Conservation (phyloP, 2,329 filamentous ascomycete genomes). For the Ambrosiella beaveri region DNA sequence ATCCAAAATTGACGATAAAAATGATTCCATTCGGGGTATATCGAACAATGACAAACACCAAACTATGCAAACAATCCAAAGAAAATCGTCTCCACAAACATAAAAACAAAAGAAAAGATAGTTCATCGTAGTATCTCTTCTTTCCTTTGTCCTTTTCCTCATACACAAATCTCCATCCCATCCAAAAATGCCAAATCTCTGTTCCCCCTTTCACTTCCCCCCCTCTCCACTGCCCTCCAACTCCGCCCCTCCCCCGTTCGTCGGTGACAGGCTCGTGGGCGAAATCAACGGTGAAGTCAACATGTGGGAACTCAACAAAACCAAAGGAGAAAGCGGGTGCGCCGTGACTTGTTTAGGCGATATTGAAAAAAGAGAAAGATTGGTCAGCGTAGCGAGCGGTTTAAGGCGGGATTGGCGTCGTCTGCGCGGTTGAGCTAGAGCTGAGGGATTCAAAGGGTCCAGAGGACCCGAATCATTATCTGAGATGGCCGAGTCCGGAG, state of each 20-base stretch:
- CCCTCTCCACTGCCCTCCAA: not conserved
- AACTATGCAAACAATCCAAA: too few relatives aligned
- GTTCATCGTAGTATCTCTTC: not conserved
- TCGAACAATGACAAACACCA: not conserved
- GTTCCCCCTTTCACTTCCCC: not conserved
- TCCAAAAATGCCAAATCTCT: not conserved
- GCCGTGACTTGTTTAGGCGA: conserved; percentile 11
- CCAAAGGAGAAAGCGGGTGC: conserved; percentile 11
- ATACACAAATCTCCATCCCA: not conserved
- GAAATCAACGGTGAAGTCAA: conserved; percentile 25
- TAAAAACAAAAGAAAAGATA: too few relatives aligned
- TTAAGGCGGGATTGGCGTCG: conserved; percentile 9
- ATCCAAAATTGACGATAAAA: not conserved
- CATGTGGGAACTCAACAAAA: conserved; percentile 18
- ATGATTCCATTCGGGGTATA: not conserved
- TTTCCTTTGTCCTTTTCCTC: not conserved
- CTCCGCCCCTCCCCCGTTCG: conserved; percentile 14
- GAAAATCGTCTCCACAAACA: too few relatives aligned
- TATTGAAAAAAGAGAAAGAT: conserved; percentile 11
- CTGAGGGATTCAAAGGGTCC: not conserved
- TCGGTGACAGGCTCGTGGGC: conserved; percentile 20
- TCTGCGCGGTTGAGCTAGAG: not conserved
- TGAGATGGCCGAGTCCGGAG: not conserved
- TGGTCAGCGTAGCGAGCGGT: conserved; percentile 1
- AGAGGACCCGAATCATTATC: not conserved